Percentiles rank a stretch among this genome's conserved stretches.
phyloP scores from a whole-genome alignment of 148 eudicot genomes.

The Linanthus parryae region DNA sequence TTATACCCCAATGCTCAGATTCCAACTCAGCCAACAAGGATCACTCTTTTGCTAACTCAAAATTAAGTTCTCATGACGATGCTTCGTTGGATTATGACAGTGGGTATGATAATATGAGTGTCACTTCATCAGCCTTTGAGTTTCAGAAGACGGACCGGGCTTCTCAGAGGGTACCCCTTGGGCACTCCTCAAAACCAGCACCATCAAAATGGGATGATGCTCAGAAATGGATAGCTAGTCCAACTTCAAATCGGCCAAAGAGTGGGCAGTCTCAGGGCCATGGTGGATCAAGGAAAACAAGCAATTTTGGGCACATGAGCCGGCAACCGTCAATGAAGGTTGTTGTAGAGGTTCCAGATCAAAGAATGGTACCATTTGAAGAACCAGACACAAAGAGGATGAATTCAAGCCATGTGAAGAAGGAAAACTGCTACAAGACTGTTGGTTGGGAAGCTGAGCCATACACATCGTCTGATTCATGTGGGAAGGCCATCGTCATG shows the following conservation, averaged over 20 bases:
- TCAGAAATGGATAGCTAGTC: slow-evolving; percentile 78
- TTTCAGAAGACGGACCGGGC: slow-evolving; percentile 60
- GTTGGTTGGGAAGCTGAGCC: slow-evolving; percentile 43
- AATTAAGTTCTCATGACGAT: slow-evolving; percentile 31
- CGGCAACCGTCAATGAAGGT: slow-evolving; percentile 44
- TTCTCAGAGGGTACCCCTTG: slow-evolving; percentile 36
- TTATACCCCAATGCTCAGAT: slow-evolving; percentile 11
- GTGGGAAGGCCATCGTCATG: slow-evolving; percentile 26
- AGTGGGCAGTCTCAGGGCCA: slow-evolving; percentile 25
- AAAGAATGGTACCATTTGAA: slow-evolving; percentile 42
- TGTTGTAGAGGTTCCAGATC: slow-evolving; percentile 51
- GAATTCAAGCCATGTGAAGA: slow-evolving; percentile 35
- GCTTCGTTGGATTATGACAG: slow-evolving; percentile 31
- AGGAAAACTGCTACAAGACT: slow-evolving; percentile 25
- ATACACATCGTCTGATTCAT: slow-evolving; percentile 25
- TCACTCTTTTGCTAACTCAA: slow-evolving; percentile 16
- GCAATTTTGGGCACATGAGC: slow-evolving; percentile 33
- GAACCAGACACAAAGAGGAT: slow-evolving; percentile 60
- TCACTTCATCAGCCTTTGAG: slow-evolving; percentile 40
- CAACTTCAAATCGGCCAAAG: slow-evolving; percentile 43
- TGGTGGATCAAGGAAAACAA: slow-evolving; percentile 24
- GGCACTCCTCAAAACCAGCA: slow-evolving; percentile 58
- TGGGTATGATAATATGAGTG: slow-evolving; percentile 28
- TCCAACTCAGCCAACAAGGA: slow-evolving; percentile 14
- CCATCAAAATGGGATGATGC: slow-evolving; percentile 92